Base-by-base conservation (phyloP, 352 stramenopile genomes). In the Peronospora tabacina region DNA sequence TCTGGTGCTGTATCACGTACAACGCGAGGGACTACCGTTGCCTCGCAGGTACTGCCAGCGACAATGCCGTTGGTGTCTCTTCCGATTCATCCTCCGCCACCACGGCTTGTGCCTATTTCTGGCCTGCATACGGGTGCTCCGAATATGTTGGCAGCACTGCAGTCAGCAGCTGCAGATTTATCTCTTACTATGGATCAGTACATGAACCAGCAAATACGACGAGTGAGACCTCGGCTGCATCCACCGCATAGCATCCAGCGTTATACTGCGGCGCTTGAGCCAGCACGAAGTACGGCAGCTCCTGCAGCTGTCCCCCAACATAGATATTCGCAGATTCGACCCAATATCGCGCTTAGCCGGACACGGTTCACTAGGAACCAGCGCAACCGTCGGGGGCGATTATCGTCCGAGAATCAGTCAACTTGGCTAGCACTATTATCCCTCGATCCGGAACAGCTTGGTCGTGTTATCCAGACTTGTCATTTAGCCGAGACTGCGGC, bases 361-460 rank as follows among this genome's bases (percentile, higher is more conserved):
- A 90, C 75, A 32, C 66, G 79, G 11, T 85, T 87, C 32, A 88
- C 82, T 36, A 63, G 75, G 19, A 85, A 79, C 35, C 82, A 93
- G 44, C 74, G 82, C 13, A 84, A 70, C 15, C 73, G 85, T 40
- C 73, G 82, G 16, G 79, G 80, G 0, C 71, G 73, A 30, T 65
- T 93, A 28, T 82, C 79, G 1, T 79, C 80, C 1, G 72, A 93
- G 47, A 83, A 90, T 40, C 82, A 93, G 58, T 93, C 82, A 39
- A 93, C 82, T 6, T 93, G 82, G 82, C 54, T 93, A 8, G 80
- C 82, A 15, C 60, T 93, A 13, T 85, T 94, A 47, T 94, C 82
- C 16, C 49, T 94, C 6, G 81, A 87, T 26, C 71, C 79, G 19
- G 71, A 91, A 43, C 70, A 88, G 40, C 66, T 93, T 15, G 82